Evolutionary conservation across 306 rosid genomes (phyloP), one percentile per base, ranked within the genome.

Genomic region (Ormosia semicastrata): DNA sequence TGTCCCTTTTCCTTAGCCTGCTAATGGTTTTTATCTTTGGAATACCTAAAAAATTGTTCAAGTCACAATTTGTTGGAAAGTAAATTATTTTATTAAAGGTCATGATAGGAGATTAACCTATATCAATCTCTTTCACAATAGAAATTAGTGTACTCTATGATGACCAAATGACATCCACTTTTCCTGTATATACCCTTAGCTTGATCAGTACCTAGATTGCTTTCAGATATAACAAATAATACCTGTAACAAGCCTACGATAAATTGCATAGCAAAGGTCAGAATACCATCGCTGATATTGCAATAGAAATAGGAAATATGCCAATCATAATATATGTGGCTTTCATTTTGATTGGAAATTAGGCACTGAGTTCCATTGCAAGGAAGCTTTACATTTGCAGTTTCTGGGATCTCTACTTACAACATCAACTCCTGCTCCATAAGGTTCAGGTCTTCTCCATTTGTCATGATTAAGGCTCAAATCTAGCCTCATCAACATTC

Each of bases 111-210:
- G 44, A 41, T 84, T 66, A 7, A 95, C 98, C 98, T 89, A 90
- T 93, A 15, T 98, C 98, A 36, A 93, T 91, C 41, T 98, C 98
- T 82, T 89, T 89, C 6, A 81, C 90, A 9, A 95, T 89, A 12
- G 97, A 95, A 82, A 95, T 86, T 87, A 24, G 98, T 41, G 43
- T 95, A 95, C 87, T 95, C 98, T 0, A 95, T 98, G 85, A 92
- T 95, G 53, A 89, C 91, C 34, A 95, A 92, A 74, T 98, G 98
- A 75, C 97, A 93, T 29, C 98, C 98, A 9, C 73, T 93, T 78
- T 91, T 95, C 86, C 94, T 82, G 84, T 86, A 83, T 4, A 86
- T 47, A 17, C 77, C 83, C 75, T 85, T 93, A 14, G 91, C 66
- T 73, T 89, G 24, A 18, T 92, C 97, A 2, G 84, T 87, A 73